Evolutionary conservation across 306 rosid species (phyloP).

Genomic region (Chamaecrista fasciculata): DNA sequence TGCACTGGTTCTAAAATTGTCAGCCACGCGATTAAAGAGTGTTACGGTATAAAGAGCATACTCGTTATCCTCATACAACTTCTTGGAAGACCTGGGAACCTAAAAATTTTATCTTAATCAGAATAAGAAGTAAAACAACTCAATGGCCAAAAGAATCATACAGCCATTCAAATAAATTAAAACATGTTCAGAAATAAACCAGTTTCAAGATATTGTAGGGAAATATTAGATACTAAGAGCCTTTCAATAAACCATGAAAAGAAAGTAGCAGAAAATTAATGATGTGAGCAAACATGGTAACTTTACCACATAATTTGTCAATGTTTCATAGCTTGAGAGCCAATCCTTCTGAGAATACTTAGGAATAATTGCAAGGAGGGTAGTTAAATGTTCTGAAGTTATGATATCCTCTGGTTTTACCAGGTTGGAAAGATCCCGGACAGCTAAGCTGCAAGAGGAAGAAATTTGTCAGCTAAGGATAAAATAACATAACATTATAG

Average conservation of each 20-base stretch:
- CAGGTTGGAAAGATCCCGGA: slow-evolving; percentile 76
- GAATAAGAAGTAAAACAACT: slow-evolving; percentile 13
- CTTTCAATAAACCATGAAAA: not conserved
- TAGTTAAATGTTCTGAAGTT: slow-evolving; percentile 31
- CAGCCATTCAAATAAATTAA: not conserved
- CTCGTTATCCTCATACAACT: slow-evolving; percentile 77
- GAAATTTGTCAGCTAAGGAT: slow-evolving; percentile 16
- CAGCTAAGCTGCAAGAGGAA: slow-evolving; percentile 58
- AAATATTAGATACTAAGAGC: not conserved
- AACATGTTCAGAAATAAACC: not conserved
- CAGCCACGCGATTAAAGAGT: slow-evolving; percentile 73
- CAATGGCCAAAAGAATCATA: not conserved
- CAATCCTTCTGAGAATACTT: slow-evolving; percentile 90
- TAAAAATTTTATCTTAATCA: slow-evolving; percentile 44
- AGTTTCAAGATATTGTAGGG: slow-evolving; percentile 10
- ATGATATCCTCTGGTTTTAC: slow-evolving; percentile 75
- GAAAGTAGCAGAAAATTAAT: slow-evolving; percentile 16
- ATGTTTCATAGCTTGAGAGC: slow-evolving; percentile 79
- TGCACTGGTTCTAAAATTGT: slow-evolving; percentile 76
- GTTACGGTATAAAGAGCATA: slow-evolving; percentile 80
- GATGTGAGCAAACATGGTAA: slow-evolving; percentile 18
- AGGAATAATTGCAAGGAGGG: slow-evolving; percentile 37
- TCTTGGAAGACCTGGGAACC: slow-evolving; percentile 84
- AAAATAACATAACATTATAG: not conserved
- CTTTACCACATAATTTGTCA: slow-evolving; percentile 78